Conservation (phyloP, 441 rosid species). For the Mallotus japonicus region DNA sequence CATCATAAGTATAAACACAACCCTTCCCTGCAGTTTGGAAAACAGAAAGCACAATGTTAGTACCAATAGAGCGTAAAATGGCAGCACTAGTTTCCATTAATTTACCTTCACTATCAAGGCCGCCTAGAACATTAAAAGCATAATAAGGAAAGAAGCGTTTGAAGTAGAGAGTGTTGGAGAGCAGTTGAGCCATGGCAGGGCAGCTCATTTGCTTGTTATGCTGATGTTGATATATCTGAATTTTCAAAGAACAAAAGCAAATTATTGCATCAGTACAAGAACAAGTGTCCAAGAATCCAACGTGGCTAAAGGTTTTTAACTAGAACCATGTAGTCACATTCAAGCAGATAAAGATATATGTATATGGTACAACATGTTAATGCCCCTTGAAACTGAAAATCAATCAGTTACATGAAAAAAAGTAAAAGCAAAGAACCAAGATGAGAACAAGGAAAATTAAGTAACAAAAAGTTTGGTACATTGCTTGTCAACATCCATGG, state of each 20-base stretch:
- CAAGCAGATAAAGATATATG: background rate
- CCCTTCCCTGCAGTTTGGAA: slow-evolving; percentile 65
- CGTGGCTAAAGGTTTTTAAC: background rate
- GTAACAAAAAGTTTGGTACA: background rate
- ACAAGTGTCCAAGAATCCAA: slow-evolving; percentile 7
- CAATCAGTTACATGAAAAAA: background rate
- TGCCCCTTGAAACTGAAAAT: background rate
- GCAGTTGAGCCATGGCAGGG: slow-evolving; percentile 92
- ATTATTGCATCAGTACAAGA: slow-evolving; percentile 14
- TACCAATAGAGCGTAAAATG: slow-evolving; percentile 6
- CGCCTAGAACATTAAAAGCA: slow-evolving; percentile 86
- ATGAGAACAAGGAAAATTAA: background rate
- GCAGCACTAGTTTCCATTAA: slow-evolving; percentile 4
- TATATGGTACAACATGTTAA: background rate
- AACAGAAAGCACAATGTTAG: slow-evolving; percentile 1
- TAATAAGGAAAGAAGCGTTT: slow-evolving; percentile 97
- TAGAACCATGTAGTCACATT: background rate
- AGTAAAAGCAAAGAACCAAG: background rate
- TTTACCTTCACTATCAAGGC: slow-evolving; percentile 87
- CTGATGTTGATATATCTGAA: slow-evolving; percentile 93
- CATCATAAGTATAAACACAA: slow-evolving; percentile 93
- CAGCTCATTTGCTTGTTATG: slow-evolving; percentile 98
- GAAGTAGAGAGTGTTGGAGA: slow-evolving; percentile 91
- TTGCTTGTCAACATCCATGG: too few relatives aligned
- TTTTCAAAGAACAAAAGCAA: slow-evolving; percentile 5